These are phyloP conservation scores for Amanita thiersii DNA, from an alignment of 768 basidiomycete genomes.

Conservation along the genomic window DNA sequence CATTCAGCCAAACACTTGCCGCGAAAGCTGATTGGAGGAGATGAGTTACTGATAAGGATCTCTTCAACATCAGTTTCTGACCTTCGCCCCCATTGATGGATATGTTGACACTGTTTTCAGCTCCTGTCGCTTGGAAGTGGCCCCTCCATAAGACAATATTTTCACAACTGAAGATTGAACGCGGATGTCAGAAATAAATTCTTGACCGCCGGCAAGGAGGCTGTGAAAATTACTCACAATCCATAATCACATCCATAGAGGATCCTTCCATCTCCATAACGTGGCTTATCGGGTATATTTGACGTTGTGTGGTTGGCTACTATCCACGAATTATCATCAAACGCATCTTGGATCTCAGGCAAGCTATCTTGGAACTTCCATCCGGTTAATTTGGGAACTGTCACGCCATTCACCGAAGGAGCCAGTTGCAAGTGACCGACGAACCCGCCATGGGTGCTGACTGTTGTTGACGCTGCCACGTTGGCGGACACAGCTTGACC, in stretches of 20 bases:
- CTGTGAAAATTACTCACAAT: slow-evolving; percentile 43
- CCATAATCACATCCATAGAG: slow-evolving; percentile 85
- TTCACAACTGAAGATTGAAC: slow-evolving; percentile 51
- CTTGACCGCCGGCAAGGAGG: not conserved
- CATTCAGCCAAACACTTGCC: slow-evolving; percentile 75
- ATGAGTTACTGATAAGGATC: not conserved
- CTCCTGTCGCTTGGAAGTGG: slow-evolving; percentile 59
- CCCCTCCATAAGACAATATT: slow-evolving; percentile 78
- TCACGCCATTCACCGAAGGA: slow-evolving; percentile 21
- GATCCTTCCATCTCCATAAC: slow-evolving; percentile 69
- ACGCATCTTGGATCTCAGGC: slow-evolving; percentile 54
- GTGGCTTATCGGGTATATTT: slow-evolving; percentile 60
- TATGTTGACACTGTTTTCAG: slow-evolving; percentile 58
- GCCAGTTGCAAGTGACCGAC: slow-evolving; percentile 35
- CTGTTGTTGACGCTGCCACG: slow-evolving; percentile 18
- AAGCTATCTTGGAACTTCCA: slow-evolving; percentile 76
- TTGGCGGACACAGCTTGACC: slow-evolving; percentile 38
- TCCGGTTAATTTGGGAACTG: slow-evolving; percentile 41
- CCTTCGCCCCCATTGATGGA: slow-evolving; percentile 80
- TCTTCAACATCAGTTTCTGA: slow-evolving; percentile 15
- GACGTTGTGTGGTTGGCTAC: slow-evolving; percentile 66
- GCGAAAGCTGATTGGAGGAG: slow-evolving; percentile 52
- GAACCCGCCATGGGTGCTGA: slow-evolving; percentile 37
- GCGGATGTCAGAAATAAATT: slow-evolving; percentile 9
- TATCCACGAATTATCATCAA: slow-evolving; percentile 59